These are phyloP conservation scores for Phialophora verrucosa DNA, from an alignment of 2,329 filamentous ascomycete species.

Conservation along the genomic window DNA sequence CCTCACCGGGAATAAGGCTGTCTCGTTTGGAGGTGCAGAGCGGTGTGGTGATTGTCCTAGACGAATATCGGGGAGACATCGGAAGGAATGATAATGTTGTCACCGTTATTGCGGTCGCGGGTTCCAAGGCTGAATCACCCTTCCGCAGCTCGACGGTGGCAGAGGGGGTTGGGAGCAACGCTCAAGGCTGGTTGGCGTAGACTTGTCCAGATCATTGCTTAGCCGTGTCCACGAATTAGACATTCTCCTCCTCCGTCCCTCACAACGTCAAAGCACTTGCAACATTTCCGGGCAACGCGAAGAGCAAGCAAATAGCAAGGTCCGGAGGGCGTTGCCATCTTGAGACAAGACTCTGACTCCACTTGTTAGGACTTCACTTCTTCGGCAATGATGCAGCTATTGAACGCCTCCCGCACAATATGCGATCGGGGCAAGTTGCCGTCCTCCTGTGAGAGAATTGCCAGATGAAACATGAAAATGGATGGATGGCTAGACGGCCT, in stretches of 20 bases:
- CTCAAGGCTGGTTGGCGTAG: not conserved
- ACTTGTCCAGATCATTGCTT: not conserved
- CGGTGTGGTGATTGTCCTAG: not conserved
- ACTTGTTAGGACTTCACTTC: not conserved
- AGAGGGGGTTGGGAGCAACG: not conserved
- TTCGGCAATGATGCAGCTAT: not conserved
- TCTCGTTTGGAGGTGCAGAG: not conserved
- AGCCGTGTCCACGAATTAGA: not conserved
- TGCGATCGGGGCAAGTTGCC: not conserved
- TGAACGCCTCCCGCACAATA: not conserved
- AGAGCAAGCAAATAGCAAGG: not conserved
- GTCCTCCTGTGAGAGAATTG: not conserved
- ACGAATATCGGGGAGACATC: not conserved
- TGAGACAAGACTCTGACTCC: not conserved
- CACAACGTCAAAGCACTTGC: not conserved
- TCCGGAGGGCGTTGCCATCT: not conserved
- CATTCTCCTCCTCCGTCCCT: not conserved
- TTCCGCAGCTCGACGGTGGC: not conserved
- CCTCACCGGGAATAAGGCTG: not conserved
- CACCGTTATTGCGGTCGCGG: not conserved
- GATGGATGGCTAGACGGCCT: not conserved
- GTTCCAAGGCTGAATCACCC: not conserved
- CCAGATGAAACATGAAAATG: not conserved
- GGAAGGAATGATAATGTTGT: not conserved
- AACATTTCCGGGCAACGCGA: not conserved